These are phyloP conservation scores for Xanthoconium separans DNA, from an alignment of 1,284 basidiomycete genomes.

Conservation along the genomic window DNA sequence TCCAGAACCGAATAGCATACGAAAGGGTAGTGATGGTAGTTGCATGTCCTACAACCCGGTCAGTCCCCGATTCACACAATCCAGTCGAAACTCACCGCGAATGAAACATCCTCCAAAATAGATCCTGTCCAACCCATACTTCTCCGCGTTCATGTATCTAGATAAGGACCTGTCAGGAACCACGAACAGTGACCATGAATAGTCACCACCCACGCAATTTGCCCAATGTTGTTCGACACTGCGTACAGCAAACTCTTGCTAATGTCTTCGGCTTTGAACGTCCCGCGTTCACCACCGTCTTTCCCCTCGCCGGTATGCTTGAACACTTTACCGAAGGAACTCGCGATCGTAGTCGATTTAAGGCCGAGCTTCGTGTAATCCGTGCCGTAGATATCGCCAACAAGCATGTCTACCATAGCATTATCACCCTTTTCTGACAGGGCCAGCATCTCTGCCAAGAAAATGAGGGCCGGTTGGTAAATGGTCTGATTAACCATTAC, in stretches of 20 bases:
- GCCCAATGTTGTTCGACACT: constrained; percentile 98
- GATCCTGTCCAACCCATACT: constrained; percentile 95
- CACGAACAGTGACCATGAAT: constrained; percentile 3
- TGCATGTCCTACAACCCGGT: constrained; percentile 71
- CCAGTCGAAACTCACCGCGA: constrained; percentile 61
- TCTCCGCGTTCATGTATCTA: constrained; percentile 99
- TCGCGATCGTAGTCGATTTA: constrained; percentile 97
- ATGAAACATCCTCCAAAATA: constrained; percentile 99
- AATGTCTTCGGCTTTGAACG: constrained; percentile 91
- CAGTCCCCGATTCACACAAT: neutral
- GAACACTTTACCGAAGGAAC: constrained; percentile 98
- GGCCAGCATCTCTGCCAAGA: constrained; percentile 85
- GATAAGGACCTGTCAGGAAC: constrained; percentile 14
- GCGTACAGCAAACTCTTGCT: constrained; percentile 94
- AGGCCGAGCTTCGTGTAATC: constrained; percentile 93
- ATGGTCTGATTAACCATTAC: constrained; percentile 32
- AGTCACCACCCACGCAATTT: constrained; percentile 84
- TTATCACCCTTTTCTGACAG: constrained; percentile 95
- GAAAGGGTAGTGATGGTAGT: constrained; percentile 97
- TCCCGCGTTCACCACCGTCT: constrained; percentile 49
- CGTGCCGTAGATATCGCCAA: constrained; percentile 97
- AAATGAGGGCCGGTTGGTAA: constrained; percentile 8
- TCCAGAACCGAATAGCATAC: constrained; percentile 99
- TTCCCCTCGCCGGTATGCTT: constrained; percentile 69
- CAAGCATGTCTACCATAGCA: constrained; percentile 95